phyloP scores from a whole-genome alignment of 1,284 basidiomycete species.

The Crucibulum parvulum region DNA sequence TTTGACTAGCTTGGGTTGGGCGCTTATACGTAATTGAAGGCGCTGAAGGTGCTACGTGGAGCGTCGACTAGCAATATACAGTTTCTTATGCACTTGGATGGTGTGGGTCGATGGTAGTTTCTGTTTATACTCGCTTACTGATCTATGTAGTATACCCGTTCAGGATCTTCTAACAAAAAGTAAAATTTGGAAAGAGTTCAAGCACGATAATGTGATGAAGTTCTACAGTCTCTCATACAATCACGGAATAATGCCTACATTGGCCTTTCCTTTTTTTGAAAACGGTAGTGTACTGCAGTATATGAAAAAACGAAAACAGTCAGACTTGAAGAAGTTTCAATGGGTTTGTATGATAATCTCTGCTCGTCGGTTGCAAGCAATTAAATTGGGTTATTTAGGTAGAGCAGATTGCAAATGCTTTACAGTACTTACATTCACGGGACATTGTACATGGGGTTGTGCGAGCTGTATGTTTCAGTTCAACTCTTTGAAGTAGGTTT shows the following conservation, averaged over 20 bases:
- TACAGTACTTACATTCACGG: neutral
- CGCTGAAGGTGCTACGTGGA: no score
- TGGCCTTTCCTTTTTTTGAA: conserved; percentile 21
- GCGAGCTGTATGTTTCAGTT: neutral
- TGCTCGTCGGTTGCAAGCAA: neutral
- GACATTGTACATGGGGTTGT: neutral
- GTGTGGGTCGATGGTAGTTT: conserved; percentile 1
- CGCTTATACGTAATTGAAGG: no score
- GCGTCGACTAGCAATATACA: no score
- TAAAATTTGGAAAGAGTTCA: conserved; percentile 11
- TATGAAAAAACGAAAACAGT: neutral
- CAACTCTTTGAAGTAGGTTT: neutral
- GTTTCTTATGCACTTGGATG: neutral
- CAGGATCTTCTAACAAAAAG: conserved; percentile 11
- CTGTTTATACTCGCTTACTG: neutral
- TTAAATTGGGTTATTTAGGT: neutral
- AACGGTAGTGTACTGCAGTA: conserved; percentile 17
- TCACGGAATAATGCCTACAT: conserved; percentile 19
- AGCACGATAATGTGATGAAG: conserved; percentile 19
- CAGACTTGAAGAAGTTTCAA: neutral
- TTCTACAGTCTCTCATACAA: conserved; percentile 19
- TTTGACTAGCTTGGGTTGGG: neutral
- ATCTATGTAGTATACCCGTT: neutral
- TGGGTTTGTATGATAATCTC: conserved; percentile 4
- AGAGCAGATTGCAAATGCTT: neutral